A percentile compares a stretch with the other conserved stretches of the same genome.
Conservation (phyloP, 495 filamentous ascomycete species). For the Penicillium odoratum region DNA sequence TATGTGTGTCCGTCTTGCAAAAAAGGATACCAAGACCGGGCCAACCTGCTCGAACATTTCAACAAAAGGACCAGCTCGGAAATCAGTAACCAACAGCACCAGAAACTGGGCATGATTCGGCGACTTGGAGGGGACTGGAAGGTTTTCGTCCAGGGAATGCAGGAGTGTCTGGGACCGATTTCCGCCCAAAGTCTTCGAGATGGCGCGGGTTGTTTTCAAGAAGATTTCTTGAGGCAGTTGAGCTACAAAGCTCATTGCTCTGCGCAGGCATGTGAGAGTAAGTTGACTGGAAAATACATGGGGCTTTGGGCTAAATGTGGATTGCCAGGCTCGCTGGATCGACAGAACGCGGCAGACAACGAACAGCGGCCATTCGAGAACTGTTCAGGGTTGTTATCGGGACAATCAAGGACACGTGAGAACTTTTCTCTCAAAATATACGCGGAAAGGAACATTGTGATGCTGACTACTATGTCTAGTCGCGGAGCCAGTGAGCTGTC, state of each 20-base stretch:
- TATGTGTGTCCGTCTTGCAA: conserved; percentile 3
- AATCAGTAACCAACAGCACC: neutral
- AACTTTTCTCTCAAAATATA: neutral
- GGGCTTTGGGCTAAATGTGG: neutral
- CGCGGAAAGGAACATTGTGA: neutral
- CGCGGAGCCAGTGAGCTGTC: neutral
- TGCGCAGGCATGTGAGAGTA: neutral
- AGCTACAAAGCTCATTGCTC: neutral
- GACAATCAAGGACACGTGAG: neutral
- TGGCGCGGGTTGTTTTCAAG: neutral
- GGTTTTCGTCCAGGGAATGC: conserved; percentile 1
- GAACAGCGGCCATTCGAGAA: neutral
- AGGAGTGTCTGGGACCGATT: neutral
- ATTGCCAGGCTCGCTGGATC: neutral
- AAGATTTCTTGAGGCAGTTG: neutral
- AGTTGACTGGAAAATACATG: neutral
- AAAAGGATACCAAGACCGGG: neutral
- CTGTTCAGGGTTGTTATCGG: neutral
- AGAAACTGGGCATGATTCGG: neutral
- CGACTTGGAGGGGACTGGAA: neutral
- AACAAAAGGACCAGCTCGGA: conserved; percentile 1
- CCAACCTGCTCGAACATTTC: neutral
- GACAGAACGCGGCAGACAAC: neutral
- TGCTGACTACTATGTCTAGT: neutral
- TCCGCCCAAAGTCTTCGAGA: neutral